Conservation (phyloP, 257 asterid species). For the Salvia rosmarinus region DNA sequence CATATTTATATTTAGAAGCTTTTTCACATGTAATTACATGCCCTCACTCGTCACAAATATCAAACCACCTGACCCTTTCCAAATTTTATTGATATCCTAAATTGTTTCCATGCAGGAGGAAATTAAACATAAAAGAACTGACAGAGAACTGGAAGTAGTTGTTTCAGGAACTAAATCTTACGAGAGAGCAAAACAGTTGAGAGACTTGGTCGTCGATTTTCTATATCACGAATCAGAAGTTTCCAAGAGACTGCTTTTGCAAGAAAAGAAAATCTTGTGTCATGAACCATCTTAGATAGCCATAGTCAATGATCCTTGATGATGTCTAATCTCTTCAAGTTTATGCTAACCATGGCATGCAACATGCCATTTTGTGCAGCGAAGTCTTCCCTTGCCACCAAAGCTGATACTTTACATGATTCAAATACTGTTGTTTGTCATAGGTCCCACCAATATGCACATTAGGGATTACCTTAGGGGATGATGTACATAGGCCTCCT, state of each 20-base stretch:
- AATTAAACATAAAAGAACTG: not conserved
- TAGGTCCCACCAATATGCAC: not conserved
- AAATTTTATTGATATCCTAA: not conserved
- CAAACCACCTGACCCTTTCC: not conserved
- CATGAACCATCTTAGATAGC: conserved; percentile 29
- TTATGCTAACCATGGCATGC: not conserved
- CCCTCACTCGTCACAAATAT: not conserved
- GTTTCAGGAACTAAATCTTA: conserved; percentile 37
- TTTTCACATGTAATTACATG: conserved; percentile 3
- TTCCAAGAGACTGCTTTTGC: conserved; percentile 28
- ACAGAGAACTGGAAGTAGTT: conserved; percentile 30
- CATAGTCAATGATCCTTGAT: not conserved
- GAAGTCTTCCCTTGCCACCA: conserved; percentile 15
- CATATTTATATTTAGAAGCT: not conserved
- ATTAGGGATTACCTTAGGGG: not conserved
- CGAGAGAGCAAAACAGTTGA: conserved; percentile 34
- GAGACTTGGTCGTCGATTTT: conserved; percentile 32
- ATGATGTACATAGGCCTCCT: not conserved
- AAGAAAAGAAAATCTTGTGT: conserved; percentile 30
- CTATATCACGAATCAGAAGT: conserved; percentile 30
- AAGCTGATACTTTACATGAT: not conserved
- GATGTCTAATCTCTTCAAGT: not conserved
- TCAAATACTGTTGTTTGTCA: conserved; percentile 1
- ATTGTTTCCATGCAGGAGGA: conserved; percentile 35
- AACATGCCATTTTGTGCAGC: not conserved